These are phyloP conservation scores for Pseudogymnoascus sp. DNA, from an alignment of 2,329 filamentous ascomycete genomes.

Conservation along the genomic window DNA sequence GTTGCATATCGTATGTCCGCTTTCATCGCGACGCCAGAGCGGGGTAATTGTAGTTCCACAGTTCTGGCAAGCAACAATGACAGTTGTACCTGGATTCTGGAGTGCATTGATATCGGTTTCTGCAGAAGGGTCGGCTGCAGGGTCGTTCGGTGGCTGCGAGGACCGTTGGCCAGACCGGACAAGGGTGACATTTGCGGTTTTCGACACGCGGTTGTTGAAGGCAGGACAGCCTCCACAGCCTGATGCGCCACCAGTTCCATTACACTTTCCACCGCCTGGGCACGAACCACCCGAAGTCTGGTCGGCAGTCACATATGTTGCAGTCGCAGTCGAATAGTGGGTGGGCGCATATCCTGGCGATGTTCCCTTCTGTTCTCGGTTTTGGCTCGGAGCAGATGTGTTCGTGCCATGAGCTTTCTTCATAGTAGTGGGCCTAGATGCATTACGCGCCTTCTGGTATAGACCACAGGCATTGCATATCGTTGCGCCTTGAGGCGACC, in stretches of 20 bases:
- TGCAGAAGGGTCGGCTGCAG: conserved; percentile 26
- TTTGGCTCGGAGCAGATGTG: conserved; percentile 15
- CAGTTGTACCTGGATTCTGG: conserved; percentile 37
- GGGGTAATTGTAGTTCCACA: conserved; percentile 95
- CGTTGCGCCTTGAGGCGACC: conserved; percentile 84
- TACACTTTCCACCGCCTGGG: conserved; percentile 88
- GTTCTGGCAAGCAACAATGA: conserved; percentile 91
- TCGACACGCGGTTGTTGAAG: conserved; percentile 93
- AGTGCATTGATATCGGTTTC: conserved; percentile 44
- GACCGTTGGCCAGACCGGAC: conserved; percentile 24
- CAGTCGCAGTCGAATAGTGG: conserved; percentile 34
- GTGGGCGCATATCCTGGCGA: conserved; percentile 28
- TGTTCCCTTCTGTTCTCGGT: conserved; percentile 19
- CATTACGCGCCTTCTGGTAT: conserved; percentile 89
- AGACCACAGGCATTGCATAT: conserved; percentile 98
- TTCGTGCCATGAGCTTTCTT: conserved; percentile 62
- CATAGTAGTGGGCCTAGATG: conserved; percentile 79
- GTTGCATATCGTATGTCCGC: conserved; percentile 95
- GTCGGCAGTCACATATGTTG: conserved; percentile 71
- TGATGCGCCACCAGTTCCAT: conserved; percentile 90
- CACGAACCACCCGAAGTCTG: conserved; percentile 77
- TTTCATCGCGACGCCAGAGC: conserved; percentile 88
- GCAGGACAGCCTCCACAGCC: conserved; percentile 94
- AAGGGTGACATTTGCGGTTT: conserved; percentile 65
- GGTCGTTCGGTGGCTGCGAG: conserved; percentile 19